Evolutionary conservation across 371 early-diverging fungal species (phyloP).

Genomic region (Gilbertella persicaria): DNA sequence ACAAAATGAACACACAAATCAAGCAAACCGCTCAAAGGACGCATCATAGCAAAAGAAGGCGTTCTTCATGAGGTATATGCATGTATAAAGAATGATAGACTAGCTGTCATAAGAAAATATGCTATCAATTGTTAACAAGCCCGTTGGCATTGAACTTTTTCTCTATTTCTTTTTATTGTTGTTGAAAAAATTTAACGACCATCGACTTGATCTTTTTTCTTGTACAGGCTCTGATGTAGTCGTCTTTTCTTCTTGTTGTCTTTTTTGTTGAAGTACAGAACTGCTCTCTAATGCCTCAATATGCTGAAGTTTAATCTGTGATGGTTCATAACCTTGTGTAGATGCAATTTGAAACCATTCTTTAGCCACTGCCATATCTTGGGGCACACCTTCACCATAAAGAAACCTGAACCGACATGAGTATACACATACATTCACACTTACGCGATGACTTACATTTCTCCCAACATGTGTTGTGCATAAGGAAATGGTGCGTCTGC

Average conservation of each 20-base stretch:
- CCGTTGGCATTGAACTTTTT: too few relatives aligned
- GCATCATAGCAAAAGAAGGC: too few relatives aligned
- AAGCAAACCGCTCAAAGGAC: too few relatives aligned
- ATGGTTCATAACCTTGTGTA: conserved; percentile 47
- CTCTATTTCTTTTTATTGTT: conserved; percentile 15
- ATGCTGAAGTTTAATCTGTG: conserved; percentile 34
- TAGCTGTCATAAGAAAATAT: too few relatives aligned
- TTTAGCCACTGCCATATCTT: conserved; percentile 44
- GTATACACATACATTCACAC: neutral
- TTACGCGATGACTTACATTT: conserved; percentile 36
- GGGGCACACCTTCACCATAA: conserved; percentile 50
- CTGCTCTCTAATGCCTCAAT: conserved; percentile 17
- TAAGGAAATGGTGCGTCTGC: conserved; percentile 41
- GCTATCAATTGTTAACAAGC: too few relatives aligned
- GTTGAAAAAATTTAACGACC: conserved; percentile 39
- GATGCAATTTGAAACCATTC: conserved; percentile 52
- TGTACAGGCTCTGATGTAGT: conserved; percentile 1
- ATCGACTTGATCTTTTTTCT: conserved; percentile 39
- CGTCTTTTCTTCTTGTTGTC: conserved; percentile 3
- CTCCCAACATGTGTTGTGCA: conserved; percentile 52
- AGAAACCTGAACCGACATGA: conserved; percentile 31
- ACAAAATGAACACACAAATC: too few relatives aligned
- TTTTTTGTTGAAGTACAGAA: conserved; percentile 4
- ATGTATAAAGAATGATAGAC: too few relatives aligned
- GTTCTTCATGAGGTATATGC: too few relatives aligned